Conservation (phyloP, 225 moss, liverwort and hornwort genomes). For the Polytrichum formosum region DNA sequence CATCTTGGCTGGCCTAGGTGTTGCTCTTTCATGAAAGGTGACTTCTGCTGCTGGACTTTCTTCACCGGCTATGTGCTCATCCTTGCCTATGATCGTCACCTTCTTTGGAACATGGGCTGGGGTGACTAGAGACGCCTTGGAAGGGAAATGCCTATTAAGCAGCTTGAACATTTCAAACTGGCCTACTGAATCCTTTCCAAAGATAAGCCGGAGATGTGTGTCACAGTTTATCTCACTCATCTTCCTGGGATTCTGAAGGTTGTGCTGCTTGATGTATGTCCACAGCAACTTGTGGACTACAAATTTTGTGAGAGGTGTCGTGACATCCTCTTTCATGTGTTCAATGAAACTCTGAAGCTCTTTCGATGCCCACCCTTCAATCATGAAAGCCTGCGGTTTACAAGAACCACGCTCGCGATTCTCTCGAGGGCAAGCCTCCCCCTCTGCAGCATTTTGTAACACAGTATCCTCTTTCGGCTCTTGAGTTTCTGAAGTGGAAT, state of each 20-base stretch:
- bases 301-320: conserved; percentile 72
- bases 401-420: too few species aligned
- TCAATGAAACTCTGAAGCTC: conserved; percentile 83
- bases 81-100: conserved; percentile 21
- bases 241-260: conserved; percentile 78
- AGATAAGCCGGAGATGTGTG: conserved; percentile 69
- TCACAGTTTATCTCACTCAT: conserved; percentile 87
- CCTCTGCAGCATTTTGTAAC: conserved; percentile 4
- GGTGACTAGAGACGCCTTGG: conserved; percentile 16
- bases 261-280: conserved; percentile 82
- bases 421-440: conserved; percentile 29
- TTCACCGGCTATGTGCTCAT: conserved; percentile 4
- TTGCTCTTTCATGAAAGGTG: conserved; percentile 44
- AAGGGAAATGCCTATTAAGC: conserved; percentile 70
- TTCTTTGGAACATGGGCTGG: conserved; percentile 12
- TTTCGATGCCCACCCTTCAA: conserved; percentile 87
- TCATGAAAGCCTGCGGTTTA: neutral
- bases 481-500: conserved; percentile 9
- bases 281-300: conserved; percentile 82
- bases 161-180: conserved; percentile 87
- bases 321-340: conserved; percentile 80
- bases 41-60: conserved; percentile 28
- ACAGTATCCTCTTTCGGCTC: conserved; percentile 12
- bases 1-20: conserved; percentile 35
- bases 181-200: conserved; percentile 77